Conservation (phyloP, 768 basidiomycete species). For the Amanita rimosa region DNA sequence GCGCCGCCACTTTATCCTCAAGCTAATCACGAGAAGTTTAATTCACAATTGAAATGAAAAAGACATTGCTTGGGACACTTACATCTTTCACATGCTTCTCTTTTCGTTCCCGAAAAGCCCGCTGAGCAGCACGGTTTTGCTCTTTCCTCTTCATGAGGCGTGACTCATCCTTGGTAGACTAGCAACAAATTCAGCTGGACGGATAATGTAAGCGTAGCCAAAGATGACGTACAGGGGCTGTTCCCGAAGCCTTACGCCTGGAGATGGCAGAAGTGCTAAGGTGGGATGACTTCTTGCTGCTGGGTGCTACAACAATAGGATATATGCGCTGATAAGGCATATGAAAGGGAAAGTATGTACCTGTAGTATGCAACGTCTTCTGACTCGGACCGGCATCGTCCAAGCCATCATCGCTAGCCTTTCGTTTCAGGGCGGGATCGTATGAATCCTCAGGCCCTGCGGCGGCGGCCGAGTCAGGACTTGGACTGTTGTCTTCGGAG, state of each 20-base stretch:
- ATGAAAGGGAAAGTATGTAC: slow-evolving; percentile 23
- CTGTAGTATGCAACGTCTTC: slow-evolving; percentile 57
- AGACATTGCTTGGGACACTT: slow-evolving; percentile 20
- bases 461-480: slow-evolving; percentile 29
- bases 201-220: neutral
- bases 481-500: slow-evolving; percentile 72
- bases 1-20: slow-evolving; percentile 81
- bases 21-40: slow-evolving; percentile 38
- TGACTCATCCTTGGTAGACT: slow-evolving; percentile 51
- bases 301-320: slow-evolving; percentile 7
- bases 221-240: slow-evolving; percentile 13
- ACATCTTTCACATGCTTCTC: slow-evolving; percentile 97
- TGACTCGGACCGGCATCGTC: slow-evolving; percentile 55
- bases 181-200: slow-evolving; percentile 1
- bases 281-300: slow-evolving; percentile 13
- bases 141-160: slow-evolving; percentile 86
- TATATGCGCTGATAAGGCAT: neutral
- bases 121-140: slow-evolving; percentile 94
- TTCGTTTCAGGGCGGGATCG: slow-evolving; percentile 57
- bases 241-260: slow-evolving; percentile 25
- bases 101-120: slow-evolving; percentile 94
- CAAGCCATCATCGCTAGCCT: slow-evolving; percentile 57
- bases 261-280: slow-evolving; percentile 12
- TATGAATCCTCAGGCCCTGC: slow-evolving; percentile 25
- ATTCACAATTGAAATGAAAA: slow-evolving; percentile 1